Percentiles rank a stretch among this genome's conserved stretches.
Evolutionary conservation across 768 basidiomycete genomes (phyloP).

Genomic region (Boletus tomentosulus): DNA sequence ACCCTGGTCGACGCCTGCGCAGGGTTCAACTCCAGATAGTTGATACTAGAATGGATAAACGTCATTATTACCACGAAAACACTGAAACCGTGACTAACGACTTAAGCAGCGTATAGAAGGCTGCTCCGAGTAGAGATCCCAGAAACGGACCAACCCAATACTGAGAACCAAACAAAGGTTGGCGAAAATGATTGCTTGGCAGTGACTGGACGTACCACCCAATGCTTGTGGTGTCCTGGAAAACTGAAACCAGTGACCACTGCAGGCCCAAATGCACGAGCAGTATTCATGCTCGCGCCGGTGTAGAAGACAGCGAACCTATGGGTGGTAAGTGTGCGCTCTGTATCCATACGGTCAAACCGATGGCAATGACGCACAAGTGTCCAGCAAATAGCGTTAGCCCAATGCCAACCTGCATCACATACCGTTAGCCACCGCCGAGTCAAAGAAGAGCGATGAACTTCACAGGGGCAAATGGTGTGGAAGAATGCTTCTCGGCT

Average conservation of each 20-base stretch:
- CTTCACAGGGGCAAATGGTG: conserved; percentile 63
- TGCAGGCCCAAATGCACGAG: conserved; percentile 67
- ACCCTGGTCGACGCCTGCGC: conserved; percentile 26
- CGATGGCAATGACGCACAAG: conserved; percentile 37
- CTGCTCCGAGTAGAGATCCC: conserved; percentile 56
- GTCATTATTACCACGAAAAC: conserved; percentile 1
- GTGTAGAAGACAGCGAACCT: conserved; percentile 63
- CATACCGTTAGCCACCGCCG: neutral
- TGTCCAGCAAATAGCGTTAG: conserved; percentile 62
- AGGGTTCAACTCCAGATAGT: conserved; percentile 29
- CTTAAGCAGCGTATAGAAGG: conserved; percentile 57
- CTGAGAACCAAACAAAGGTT: conserved; percentile 28
- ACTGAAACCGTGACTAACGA: conserved; percentile 29
- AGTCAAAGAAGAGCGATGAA: neutral
- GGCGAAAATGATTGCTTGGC: neutral
- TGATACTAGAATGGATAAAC: conserved; percentile 14
- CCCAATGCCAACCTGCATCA: conserved; percentile 54
- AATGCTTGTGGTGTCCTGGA: conserved; percentile 42
- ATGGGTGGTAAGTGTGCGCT: neutral
- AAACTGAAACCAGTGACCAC: conserved; percentile 53
- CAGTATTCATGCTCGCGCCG: conserved; percentile 65
- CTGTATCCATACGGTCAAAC: neutral
- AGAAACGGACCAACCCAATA: conserved; percentile 72
- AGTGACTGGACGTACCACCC: conserved; percentile 48
- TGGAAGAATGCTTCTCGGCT: conserved; percentile 62